phyloP scores from a whole-genome alignment of 768 basidiomycete genomes.

The Leccinum pellstonianum region DNA sequence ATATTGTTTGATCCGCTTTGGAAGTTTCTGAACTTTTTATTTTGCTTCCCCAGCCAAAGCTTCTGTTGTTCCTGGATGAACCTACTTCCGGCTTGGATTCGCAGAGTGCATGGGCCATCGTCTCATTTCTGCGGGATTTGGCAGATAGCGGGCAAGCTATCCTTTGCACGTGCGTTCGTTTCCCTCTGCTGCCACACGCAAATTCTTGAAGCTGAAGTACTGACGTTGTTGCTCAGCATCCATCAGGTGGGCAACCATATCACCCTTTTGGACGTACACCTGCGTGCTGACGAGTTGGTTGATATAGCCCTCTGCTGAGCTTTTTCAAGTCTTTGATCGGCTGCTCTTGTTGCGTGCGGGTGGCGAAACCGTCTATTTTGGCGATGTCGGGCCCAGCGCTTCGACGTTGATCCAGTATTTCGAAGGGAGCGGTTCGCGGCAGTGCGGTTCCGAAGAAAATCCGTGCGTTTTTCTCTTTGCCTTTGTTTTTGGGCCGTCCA shows the following conservation, averaged over 20 bases:
- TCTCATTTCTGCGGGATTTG: constrained; percentile 70
- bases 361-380: constrained; percentile 67
- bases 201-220: neutral
- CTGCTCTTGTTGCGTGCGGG: constrained; percentile 76
- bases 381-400: constrained; percentile 65
- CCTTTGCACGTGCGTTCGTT: constrained; percentile 71
- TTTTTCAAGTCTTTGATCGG: constrained; percentile 80
- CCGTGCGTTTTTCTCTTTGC: constrained; percentile 43
- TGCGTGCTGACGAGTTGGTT: constrained; percentile 1
- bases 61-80: constrained; percentile 85
- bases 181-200: neutral
- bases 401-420: constrained; percentile 73
- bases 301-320: constrained; percentile 69
- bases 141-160: constrained; percentile 85
- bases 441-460: constrained; percentile 67
- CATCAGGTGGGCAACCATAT: constrained; percentile 32
- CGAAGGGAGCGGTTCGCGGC: constrained; percentile 60
- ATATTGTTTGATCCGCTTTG: neutral
- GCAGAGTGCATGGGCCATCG: constrained; percentile 82
- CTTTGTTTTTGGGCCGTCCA: constrained; percentile 35
- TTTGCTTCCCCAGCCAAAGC: constrained; percentile 51
- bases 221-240: constrained; percentile 27
- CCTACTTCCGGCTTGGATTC: constrained; percentile 88
- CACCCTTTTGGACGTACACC: too few species aligned
- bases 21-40: neutral